Evolutionary conservation across 2,329 filamentous ascomycete genomes (phyloP).

Genomic region (Claviceps spartinae): DNA sequence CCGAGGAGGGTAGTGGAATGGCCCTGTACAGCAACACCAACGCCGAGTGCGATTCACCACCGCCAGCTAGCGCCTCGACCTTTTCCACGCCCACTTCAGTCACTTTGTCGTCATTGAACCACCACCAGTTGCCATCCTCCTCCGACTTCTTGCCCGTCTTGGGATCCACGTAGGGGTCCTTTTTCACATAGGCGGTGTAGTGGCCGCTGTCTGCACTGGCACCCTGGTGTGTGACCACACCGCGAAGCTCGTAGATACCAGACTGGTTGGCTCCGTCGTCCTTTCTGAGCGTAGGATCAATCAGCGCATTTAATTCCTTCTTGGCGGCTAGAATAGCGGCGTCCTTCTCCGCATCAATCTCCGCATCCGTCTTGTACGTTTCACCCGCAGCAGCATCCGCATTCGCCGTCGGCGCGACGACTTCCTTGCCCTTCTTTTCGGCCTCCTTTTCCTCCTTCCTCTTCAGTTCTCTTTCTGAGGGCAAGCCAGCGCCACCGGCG

Average conservation of each 20-base stretch:
- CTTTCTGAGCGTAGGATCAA: conserved; percentile 58
- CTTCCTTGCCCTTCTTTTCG: conserved; percentile 23
- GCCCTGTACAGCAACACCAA: conserved; percentile 69
- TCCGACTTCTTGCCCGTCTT: conserved; percentile 63
- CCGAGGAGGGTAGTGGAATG: conserved; percentile 50
- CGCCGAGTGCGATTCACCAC: conserved; percentile 75
- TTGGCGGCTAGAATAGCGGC: conserved; percentile 66
- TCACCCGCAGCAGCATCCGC: conserved; percentile 63
- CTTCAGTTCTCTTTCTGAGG: conserved; percentile 35
- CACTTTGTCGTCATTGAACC: conserved; percentile 99
- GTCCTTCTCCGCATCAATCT: conserved; percentile 75
- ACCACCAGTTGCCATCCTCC: conserved; percentile 97
- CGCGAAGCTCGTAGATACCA: conserved; percentile 86
- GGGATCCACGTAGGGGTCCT: conserved; percentile 58
- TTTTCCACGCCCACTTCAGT: conserved; percentile 83
- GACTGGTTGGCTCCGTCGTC: conserved; percentile 86
- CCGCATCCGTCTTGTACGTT: conserved; percentile 83
- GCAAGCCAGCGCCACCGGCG: conserved; percentile 31
- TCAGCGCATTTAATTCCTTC: conserved; percentile 71
- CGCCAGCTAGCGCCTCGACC: conserved; percentile 79
- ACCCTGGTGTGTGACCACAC: conserved; percentile 91
- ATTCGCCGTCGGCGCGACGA: conserved; percentile 28
- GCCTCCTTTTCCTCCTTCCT: conserved; percentile 36
- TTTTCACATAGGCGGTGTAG: conserved; percentile 97
- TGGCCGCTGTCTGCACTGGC: conserved; percentile 94